Base-by-base conservation (phyloP, 2,329 filamentous ascomycete genomes). In the Paecilomyces sp. region DNA sequence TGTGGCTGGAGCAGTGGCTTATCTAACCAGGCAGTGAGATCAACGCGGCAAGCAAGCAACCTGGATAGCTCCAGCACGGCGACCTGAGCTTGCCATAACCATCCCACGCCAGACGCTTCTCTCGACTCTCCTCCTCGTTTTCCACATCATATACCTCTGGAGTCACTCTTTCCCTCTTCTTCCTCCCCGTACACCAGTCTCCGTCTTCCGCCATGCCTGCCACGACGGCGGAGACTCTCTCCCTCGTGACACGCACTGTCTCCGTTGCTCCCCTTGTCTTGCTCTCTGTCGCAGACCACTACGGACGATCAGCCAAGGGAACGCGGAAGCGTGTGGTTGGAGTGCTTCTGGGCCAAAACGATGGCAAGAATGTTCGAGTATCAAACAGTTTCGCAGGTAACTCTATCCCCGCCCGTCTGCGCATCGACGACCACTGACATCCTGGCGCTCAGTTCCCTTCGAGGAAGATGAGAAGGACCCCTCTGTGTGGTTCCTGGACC, bases 401-500 rank as follows among this genome's bases (percentile, higher is more conserved):
- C 85, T 76, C 63, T 64, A 55, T 51, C 60, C 61, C 54, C 33
- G 24, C 52, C 22, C 36, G 28, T 56, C 55, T 57, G 24, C 12
- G 55, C n/a, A 11, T 12, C 34, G 58, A 22, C 36, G 55, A 52
- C 63, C 55, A 58, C 64, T 75, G 61, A 68, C 41, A 22, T 66
- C 30, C 47, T 55, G 30, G 56, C 60, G 51, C 64, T 63, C 70
- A 96, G 94, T 97, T 54, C 94, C 94, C 0, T 99, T 99, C 72
- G 94, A 99, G 78, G 94, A 99, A 80, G 94, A 99, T 76, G 94
- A 97, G 71, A 96, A 96, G 79, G 92, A 99, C 74, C 93, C 93
- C 3, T 95, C 93, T 36, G 94, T 99, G 74, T 99, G 94, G 94
- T 99, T 97, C 76, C 80, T 99, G 65, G 94, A 99, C 76, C 94